Evolutionary conservation across 2,329 filamentous ascomycete genomes (phyloP).

Genomic region (Metarhizium humberi): DNA sequence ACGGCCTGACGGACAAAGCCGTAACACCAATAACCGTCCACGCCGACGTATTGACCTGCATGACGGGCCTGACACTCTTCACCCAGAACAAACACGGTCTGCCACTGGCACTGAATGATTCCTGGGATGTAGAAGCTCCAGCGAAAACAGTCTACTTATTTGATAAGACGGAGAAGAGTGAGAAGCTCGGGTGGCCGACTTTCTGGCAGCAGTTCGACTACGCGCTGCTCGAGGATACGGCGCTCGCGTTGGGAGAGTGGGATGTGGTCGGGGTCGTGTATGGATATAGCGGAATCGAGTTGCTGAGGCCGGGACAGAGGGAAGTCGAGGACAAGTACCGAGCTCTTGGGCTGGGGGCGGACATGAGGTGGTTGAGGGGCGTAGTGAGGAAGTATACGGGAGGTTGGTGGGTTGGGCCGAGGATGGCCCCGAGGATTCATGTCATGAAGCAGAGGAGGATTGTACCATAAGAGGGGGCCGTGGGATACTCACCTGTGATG

Average conservation of each 20-base stretch:
- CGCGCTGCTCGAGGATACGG: slow-evolving; percentile 45
- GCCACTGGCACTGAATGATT: slow-evolving; percentile 20
- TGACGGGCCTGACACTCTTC: slow-evolving; percentile 63
- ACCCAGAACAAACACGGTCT: slow-evolving; percentile 36
- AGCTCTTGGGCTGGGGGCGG: slow-evolving; percentile 36
- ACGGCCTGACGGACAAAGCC: slow-evolving; percentile 19
- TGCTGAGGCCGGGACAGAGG: slow-evolving; percentile 37
- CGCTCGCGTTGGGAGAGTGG: slow-evolving; percentile 41
- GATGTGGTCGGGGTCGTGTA: slow-evolving; percentile 46
- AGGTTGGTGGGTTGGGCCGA: slow-evolving; percentile 57
- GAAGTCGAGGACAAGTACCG: slow-evolving; percentile 9
- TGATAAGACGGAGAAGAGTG: slow-evolving; percentile 53
- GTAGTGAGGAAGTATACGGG: slow-evolving; percentile 37
- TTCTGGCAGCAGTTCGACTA: slow-evolving; percentile 62
- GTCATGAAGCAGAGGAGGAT: slow-evolving; percentile 31
- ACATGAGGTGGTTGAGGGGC: slow-evolving; percentile 29
- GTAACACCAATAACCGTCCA: slow-evolving; percentile 36
- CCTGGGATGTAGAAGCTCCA: slow-evolving; percentile 1
- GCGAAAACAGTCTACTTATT: slow-evolving; percentile 29
- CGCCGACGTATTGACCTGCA: slow-evolving; percentile 58
- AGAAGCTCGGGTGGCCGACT: slow-evolving; percentile 30
- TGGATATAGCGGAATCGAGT: slow-evolving; percentile 49
- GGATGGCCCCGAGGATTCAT: slow-evolving; percentile 46
- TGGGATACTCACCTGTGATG: too few species aligned
- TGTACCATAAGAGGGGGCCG: background rate